Evolutionary conservation across 768 basidiomycete species (phyloP).

Genomic region (Auriscalpium vulgare): DNA sequence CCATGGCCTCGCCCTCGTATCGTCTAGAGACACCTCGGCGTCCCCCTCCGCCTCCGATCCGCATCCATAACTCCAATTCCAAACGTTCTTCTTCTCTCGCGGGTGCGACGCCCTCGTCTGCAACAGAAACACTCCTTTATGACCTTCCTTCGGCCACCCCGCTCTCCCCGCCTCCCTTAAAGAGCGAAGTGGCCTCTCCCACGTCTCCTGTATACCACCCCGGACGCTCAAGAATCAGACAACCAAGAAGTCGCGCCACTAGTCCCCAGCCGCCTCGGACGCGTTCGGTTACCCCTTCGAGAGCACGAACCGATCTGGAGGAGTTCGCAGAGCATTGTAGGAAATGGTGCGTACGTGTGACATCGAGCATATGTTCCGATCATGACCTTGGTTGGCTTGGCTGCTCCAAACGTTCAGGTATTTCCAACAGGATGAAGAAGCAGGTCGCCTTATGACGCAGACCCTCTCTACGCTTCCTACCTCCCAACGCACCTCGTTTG

Average conservation of each 20-base stretch:
- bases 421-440: constrained; percentile 71
- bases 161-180: constrained; percentile 4
- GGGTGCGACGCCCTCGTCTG: constrained; percentile 2
- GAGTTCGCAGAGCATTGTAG: constrained; percentile 71
- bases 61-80: constrained; percentile 2
- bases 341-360: constrained; percentile 49
- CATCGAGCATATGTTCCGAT: constrained; percentile 2
- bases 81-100: constrained; percentile 8
- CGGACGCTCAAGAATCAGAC: constrained; percentile 6
- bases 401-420: constrained; percentile 45
- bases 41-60: constrained; percentile 15
- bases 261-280: constrained; percentile 55
- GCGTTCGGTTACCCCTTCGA: constrained; percentile 65
- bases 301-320: constrained; percentile 62
- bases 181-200: constrained; percentile 4
- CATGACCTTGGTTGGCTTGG: background rate
- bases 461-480: constrained; percentile 73
- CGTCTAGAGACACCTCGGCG: constrained; percentile 12
- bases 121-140: constrained; percentile 17
- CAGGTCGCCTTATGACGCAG: constrained; percentile 75
- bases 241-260: constrained; percentile 28
- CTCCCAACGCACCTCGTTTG: constrained; percentile 80
- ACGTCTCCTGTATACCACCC: constrained; percentile 3
- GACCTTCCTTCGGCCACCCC: constrained; percentile 15
- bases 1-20: constrained; percentile 14